Conservation (phyloP, 768 basidiomycete species). For the Amanita rubescens region DNA sequence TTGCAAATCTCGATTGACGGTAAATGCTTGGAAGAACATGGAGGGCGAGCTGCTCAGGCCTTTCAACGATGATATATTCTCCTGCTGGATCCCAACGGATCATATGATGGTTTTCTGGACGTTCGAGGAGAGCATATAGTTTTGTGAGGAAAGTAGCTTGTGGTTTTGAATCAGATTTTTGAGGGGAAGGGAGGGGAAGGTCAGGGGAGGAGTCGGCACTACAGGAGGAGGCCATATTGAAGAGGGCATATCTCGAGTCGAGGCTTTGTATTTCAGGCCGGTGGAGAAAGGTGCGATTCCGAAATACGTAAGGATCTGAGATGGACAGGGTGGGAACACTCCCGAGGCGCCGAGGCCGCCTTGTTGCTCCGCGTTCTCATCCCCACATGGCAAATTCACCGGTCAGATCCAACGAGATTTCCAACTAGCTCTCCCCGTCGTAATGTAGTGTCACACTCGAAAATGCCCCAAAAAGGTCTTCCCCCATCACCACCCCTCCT, state of each 20-base stretch:
- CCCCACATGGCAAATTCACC: constrained; percentile 15
- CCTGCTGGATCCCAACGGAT: constrained; percentile 94
- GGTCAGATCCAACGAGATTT: constrained; percentile 13
- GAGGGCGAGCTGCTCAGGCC: constrained; percentile 87
- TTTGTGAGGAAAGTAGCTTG: constrained; percentile 97
- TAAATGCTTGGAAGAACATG: constrained; percentile 93
- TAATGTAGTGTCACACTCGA: constrained; percentile 85
- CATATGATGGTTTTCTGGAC: constrained; percentile 92
- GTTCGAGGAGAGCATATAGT: constrained; percentile 87
- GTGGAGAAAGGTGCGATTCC: constrained; percentile 40
- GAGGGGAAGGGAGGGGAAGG: constrained; percentile 25
- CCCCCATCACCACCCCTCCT: constrained; percentile 21
- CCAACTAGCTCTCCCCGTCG: constrained; percentile 52
- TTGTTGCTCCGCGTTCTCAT: constrained; percentile 20
- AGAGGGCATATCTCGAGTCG: constrained; percentile 42
- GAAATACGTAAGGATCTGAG: constrained; percentile 37
- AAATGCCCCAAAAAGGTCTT: constrained; percentile 81
- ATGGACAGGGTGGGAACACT: constrained; percentile 19
- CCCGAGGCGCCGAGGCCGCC: constrained; percentile 36
- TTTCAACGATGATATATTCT: constrained; percentile 92
- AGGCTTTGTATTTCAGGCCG: constrained; percentile 19
- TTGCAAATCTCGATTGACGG: constrained; percentile 93
- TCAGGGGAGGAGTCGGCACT: constrained; percentile 28
- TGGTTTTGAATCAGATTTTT: constrained; percentile 70
- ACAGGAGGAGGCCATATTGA: constrained; percentile 28